Evolutionary conservation across 306 rosid species (phyloP), one percentile per base, ranked within the genome.

Genomic region (Inga oerstediana): DNA sequence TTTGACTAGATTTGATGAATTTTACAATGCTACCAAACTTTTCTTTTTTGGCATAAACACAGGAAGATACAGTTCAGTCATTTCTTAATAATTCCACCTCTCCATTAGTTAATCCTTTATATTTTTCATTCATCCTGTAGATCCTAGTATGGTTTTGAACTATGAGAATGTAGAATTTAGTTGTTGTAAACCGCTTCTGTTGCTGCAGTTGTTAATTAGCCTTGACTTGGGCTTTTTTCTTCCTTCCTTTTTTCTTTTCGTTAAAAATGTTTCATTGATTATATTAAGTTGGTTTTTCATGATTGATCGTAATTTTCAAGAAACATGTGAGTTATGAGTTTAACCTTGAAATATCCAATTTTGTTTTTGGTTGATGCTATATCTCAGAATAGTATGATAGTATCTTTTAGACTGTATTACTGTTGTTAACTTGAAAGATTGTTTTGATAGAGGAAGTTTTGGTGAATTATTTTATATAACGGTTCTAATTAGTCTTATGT

Each of bases 51-150:
- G 65, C 62, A 9, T 49, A 8, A 74, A 74, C 45, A 20, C 68
- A 19, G 79, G 61, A 73, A 20, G 49, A 44, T 72, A 20, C 70
- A 14, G 20, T 10, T 7, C 61, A 71, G 24, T 52, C 66, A 71
- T 77, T 76, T 76, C 65, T 62, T 70, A 61, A 76, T 49, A 61
- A 41, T 74, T 16, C 17, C 52, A 61, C 76, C 81, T 22, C 67
- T 45, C 35, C 7, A 67, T 35, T 74, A 37, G 67, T 59, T 74
- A 2, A 73, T 46, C 30, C 45, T 76, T 51, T 72, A 72, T 44
- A 72, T 35, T 15, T 64, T 61, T 77, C 66, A 34, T 49, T 77
- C 64, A 35, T 79, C 48, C 17, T 69, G 9, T 41, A 51, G 16
- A 41, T 75, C 71, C 59, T 70, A 24, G 24, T 58, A 65, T 66